These are phyloP conservation scores for Dactylellina haptotyla DNA, from an alignment of 2,329 filamentous ascomycete genomes.

Conservation along the genomic window DNA sequence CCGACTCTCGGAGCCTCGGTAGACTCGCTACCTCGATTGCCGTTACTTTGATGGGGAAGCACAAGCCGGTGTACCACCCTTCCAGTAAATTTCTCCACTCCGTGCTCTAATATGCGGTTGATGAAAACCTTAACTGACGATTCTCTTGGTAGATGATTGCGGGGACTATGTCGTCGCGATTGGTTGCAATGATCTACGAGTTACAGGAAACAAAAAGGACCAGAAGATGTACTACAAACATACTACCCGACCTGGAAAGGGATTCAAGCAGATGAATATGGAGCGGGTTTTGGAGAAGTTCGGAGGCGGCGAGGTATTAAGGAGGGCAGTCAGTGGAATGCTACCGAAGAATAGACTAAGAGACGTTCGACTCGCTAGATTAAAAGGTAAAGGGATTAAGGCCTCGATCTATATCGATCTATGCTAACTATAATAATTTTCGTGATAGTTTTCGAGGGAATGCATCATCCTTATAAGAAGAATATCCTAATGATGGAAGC, in stretches of 20 bases:
- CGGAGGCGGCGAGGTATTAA: constrained; percentile 88
- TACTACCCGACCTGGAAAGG: constrained; percentile 84
- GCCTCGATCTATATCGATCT: not conserved
- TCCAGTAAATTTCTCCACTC: constrained; percentile 67
- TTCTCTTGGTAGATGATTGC: constrained; percentile 75
- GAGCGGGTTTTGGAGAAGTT: constrained; percentile 93
- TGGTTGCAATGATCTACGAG: constrained; percentile 84
- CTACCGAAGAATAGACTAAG: constrained; percentile 93
- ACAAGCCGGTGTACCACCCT: constrained; percentile 97
- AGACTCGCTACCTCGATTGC: constrained; percentile 90
- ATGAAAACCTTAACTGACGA: not conserved
- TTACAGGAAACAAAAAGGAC: constrained; percentile 88
- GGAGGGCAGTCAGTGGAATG: constrained; percentile 95
- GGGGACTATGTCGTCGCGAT: constrained; percentile 98
- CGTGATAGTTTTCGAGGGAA: constrained; percentile 82
- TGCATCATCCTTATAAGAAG: constrained; percentile 86
- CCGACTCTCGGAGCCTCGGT: constrained; percentile 81
- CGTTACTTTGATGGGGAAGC: constrained; percentile 92
- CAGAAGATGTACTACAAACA: constrained; percentile 98
- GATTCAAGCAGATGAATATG: constrained; percentile 87
- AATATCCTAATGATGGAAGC: constrained; percentile 74
- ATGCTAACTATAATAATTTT: constrained; percentile 9
- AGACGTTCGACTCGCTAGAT: constrained; percentile 82
- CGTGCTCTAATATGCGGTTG: not conserved
- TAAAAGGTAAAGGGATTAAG: constrained; percentile 72